A percentile compares a stretch with the other conserved stretches of the same genome.
Evolutionary conservation across 129 eudicot species (phyloP).

Genomic region (Flaveria bidentis): DNA sequence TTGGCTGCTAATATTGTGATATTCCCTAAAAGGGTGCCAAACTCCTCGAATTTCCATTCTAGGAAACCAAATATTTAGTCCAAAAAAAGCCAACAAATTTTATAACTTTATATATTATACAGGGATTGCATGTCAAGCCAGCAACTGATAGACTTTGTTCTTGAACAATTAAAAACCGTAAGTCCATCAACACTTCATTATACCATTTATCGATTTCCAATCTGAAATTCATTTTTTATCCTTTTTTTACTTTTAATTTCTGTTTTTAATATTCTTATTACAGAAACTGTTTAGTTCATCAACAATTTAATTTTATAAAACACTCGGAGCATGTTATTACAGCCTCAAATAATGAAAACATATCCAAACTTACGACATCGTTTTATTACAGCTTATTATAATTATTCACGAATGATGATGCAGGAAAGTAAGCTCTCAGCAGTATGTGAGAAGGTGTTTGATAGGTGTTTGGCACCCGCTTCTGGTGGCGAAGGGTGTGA

Average conservation of each 20-base stretch:
- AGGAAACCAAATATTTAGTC: background rate
- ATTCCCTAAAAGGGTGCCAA: no score
- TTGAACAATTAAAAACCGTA: conserved; percentile 57
- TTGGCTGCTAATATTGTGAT: no score
- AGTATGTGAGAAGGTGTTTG: conserved; percentile 70
- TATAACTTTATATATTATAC: background rate
- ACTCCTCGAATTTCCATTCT: background rate
- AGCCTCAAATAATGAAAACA: background rate
- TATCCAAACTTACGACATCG: background rate
- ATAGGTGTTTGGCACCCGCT: conserved; percentile 78
- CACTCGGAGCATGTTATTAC: background rate
- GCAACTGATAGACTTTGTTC: conserved; percentile 79
- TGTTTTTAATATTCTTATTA: background rate
- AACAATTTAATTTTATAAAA: background rate
- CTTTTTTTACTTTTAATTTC: background rate
- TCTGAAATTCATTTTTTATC: background rate
- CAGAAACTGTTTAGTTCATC: no score
- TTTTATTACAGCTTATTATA: background rate
- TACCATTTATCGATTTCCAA: background rate
- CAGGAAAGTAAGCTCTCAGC: conserved; percentile 76
- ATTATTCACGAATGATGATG: conserved; percentile 12
- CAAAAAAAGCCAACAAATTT: conserved; percentile 6
- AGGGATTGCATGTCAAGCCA: conserved; percentile 99
- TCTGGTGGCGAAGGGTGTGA: conserved; percentile 89
- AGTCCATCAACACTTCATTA: conserved; percentile 34